A percentile compares a stretch with the other conserved stretches of the same genome.
These are phyloP conservation scores for Xylaria sp. DNA, from an alignment of 2,329 filamentous ascomycete genomes.

Conservation along the genomic window DNA sequence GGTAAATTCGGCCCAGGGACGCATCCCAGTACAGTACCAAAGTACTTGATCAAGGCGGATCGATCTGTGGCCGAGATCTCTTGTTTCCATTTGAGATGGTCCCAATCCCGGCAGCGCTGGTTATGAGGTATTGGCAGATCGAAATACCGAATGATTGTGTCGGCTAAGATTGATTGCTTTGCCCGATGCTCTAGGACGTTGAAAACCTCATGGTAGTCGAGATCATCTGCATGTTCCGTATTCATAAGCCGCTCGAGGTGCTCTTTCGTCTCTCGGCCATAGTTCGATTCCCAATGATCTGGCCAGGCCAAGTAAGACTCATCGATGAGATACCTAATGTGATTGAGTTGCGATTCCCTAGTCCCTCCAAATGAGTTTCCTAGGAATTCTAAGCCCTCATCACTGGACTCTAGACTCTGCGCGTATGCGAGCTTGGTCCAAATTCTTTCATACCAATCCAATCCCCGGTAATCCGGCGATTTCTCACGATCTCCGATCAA, in stretches of 20 bases:
- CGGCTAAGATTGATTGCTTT: slow-evolving; percentile 33
- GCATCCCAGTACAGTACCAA: slow-evolving; percentile 7
- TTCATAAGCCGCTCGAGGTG: slow-evolving; percentile 29
- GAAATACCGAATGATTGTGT: slow-evolving; percentile 32
- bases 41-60: slow-evolving; percentile 8
- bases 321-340: slow-evolving; percentile 38
- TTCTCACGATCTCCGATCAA: slow-evolving; percentile 33
- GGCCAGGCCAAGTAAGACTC: slow-evolving; percentile 38
- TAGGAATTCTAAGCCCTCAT: slow-evolving; percentile 28
- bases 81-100: slow-evolving; percentile 26
- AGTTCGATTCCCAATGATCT: slow-evolving; percentile 31
- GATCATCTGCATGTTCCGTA: slow-evolving; percentile 7
- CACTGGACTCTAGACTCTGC: neutral
- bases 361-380: slow-evolving; percentile 40
- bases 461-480: neutral
- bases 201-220: slow-evolving; percentile 38
- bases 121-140: slow-evolving; percentile 28
- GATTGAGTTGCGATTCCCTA: slow-evolving; percentile 34
- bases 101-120: slow-evolving; percentile 38
- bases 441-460: slow-evolving; percentile 30
- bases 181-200: slow-evolving; percentile 40
- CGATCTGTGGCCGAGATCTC: slow-evolving; percentile 4
- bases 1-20: slow-evolving; percentile 33
- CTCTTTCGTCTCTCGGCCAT: slow-evolving; percentile 25
- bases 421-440: slow-evolving; percentile 29